Conservation (phyloP, 768 basidiomycete species). For the Boletus vinaceobasis region DNA sequence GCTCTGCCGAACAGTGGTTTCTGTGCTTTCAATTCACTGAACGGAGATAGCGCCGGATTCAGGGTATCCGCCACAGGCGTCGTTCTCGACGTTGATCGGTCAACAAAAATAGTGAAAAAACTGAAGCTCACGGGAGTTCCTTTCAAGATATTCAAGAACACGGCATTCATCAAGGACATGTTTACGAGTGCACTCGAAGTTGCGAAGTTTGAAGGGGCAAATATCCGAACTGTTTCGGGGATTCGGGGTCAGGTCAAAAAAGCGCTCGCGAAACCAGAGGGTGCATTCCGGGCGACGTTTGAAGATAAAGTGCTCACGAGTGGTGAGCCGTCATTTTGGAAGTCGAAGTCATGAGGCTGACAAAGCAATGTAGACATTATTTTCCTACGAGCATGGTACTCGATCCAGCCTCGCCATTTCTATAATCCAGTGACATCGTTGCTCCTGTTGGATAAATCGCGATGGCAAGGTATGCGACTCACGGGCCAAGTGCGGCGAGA, state of each 20-base stretch:
- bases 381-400: conserved; percentile 96
- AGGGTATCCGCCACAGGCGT: conserved; percentile 92
- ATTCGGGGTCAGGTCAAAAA: conserved; percentile 97
- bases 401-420: conserved; percentile 90
- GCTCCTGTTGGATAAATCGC: conserved; percentile 74
- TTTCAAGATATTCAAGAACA: conserved; percentile 99
- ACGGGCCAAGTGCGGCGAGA: conserved; percentile 92
- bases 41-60: conserved; percentile 68
- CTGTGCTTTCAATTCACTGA: conserved; percentile 91
- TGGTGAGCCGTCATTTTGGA: conserved; percentile 51
- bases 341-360: neutral
- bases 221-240: conserved; percentile 90
- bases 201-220: conserved; percentile 98
- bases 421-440: conserved; percentile 96
- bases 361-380: conserved; percentile 66
- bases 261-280: conserved; percentile 91
- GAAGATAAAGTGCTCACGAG: conserved; percentile 97
- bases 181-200: conserved; percentile 91
- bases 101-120: conserved; percentile 96
- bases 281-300: conserved; percentile 93
- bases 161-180: conserved; percentile 98
- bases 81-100: conserved; percentile 88
- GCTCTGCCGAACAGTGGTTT: conserved; percentile 93
- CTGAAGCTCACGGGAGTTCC: conserved; percentile 93
- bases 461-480: conserved; percentile 93